Evolutionary conservation across 2,329 filamentous ascomycete genomes (phyloP), one percentile per base, ranked within the genome.

Genomic region (Colletotrichum kahawae): DNA sequence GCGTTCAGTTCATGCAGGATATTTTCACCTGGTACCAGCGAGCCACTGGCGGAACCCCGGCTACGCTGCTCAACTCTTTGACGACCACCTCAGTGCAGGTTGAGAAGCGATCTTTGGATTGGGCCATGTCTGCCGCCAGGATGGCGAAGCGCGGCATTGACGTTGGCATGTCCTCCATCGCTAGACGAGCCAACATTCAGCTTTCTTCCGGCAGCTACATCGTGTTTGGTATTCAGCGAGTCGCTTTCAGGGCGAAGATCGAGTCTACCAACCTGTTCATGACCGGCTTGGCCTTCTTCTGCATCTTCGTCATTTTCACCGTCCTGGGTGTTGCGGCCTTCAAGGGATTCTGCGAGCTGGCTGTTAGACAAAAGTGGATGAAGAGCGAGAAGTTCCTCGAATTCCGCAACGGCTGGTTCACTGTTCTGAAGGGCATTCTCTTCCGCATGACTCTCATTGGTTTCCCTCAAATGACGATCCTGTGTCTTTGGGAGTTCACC

Each of bases 21-120:
- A 94, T 98, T 81, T 95, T 95, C 76, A 98, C 95, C 43, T 98
- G 96, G 96, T 98, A 98, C 83, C 96, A 98, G 86, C 94, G 96
- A 76, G 91, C 96, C 4, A 98, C 96, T 4, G 96, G 96, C 68
- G 96, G 96, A 77, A 95, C 91, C 1, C 94, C 96, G 1, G 93
- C 95, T 5, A 94, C 92, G 18, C 89, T 97, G 38, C 91, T 98
- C 60, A 93, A 95, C 77, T 92, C 92, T 31, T 88, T 98, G 66
- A 90, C 89, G 21, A 93, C 90, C 16, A 93, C 93, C 51, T 98
- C 95, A 0, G 94, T 98, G n/a, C 90, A 96, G 80, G 93, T 98
- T 7, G 90, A 95, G 84, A 97, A 91, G 83, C 88, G 90, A 75
- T 83, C 86, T 12, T 78, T 88, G 16, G 80, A 86, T 14, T 72